Base-by-base conservation (phyloP, 495 filamentous ascomycete species). In the Elasticomyces elasticus region DNA sequence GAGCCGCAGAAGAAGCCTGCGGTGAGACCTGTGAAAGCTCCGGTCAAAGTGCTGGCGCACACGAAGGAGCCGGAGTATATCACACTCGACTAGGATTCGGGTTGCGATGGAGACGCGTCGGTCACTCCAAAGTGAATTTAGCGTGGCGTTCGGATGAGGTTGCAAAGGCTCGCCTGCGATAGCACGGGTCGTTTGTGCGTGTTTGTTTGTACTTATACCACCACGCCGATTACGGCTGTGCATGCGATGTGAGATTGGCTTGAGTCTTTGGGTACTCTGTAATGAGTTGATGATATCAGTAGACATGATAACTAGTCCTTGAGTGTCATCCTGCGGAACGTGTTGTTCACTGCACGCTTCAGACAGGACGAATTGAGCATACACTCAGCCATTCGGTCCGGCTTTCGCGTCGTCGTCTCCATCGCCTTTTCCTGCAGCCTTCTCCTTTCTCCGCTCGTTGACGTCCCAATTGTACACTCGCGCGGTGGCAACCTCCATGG, bases 401-500 rank as follows among this genome's bases (percentile, higher is more conserved):
- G 13, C 35, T 22, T 58, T 52, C 20, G 35, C 31, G 1, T 35
- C 47, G 15, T 45, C 46, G 9, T 45, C 51, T 31, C 26, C 49
- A 40, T 10, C 41, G 23, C 49, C 62, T 9, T 28, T 37, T 22
- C 53, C 81, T 7, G 85, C 84, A 17, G 75, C 77, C 67, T 87
- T 91, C 52, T 95, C 91, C 76, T 94, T 95, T 54, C 92, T 74
- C 69, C 91, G 86, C 75, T 94, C 82, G 30, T 87, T 86, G 6
- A 98, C 86, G 64, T 98, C 92, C 87, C 91, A 96, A 67, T 98
- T 98, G 68, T 97, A 98, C n/a, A 98, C 87, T 52, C 94, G 76
- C 20, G 92, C 92, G 17, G 89, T 89, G 12, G 92, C 92, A 35
- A 98, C 92, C 69, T 98, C 92, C 70, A 98, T 79, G 0, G 92